A percentile compares a stretch with the other conserved stretches of the same genome.
Conservation (phyloP, 2,329 filamentous ascomycete species). For the Chaetomiaceae sp. region DNA sequence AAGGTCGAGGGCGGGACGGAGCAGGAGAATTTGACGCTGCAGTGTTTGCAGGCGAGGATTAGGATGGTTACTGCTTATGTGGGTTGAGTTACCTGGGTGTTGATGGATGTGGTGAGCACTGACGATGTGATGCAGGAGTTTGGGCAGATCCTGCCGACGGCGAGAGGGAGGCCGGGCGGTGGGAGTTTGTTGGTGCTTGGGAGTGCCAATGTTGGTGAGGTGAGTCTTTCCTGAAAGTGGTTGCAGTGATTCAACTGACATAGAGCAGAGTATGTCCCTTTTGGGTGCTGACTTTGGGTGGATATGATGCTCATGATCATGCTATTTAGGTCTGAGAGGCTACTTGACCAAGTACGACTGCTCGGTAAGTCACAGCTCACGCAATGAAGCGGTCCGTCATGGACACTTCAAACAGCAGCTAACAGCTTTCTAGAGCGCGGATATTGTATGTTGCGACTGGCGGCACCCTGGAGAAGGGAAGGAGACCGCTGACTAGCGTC, state of each 20-base stretch:
- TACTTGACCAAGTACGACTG: conserved; percentile 71
- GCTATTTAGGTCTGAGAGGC: conserved; percentile 32
- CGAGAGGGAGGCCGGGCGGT: conserved; percentile 50
- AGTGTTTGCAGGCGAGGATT: conserved; percentile 64
- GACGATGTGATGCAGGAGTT: conserved; percentile 38
- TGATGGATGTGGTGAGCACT: conserved; percentile 49
- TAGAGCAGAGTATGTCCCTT: conserved; percentile 6
- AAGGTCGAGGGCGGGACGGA: conserved; percentile 59
- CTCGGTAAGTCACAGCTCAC: conserved; percentile 20
- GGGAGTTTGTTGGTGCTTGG: conserved; percentile 64
- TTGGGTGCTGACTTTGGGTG: not conserved
- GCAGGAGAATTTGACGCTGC: conserved; percentile 60
- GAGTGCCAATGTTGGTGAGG: conserved; percentile 58
- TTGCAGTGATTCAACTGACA: conserved; percentile 26
- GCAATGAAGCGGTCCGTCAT: too few relatives aligned
- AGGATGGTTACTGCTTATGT: conserved; percentile 59
- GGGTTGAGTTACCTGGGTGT: conserved; percentile 33
- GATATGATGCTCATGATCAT: conserved; percentile 30
- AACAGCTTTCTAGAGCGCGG: conserved; percentile 17
- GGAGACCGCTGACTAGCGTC: conserved; percentile 31
- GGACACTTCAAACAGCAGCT: not conserved
- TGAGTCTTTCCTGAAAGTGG: not conserved
- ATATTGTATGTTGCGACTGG: conserved; percentile 18
- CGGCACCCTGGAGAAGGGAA: not conserved
- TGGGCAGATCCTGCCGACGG: conserved; percentile 58